These are phyloP conservation scores for Colletotrichum plurivorum DNA, from an alignment of 2,329 filamentous ascomycete species.

Conservation along the genomic window DNA sequence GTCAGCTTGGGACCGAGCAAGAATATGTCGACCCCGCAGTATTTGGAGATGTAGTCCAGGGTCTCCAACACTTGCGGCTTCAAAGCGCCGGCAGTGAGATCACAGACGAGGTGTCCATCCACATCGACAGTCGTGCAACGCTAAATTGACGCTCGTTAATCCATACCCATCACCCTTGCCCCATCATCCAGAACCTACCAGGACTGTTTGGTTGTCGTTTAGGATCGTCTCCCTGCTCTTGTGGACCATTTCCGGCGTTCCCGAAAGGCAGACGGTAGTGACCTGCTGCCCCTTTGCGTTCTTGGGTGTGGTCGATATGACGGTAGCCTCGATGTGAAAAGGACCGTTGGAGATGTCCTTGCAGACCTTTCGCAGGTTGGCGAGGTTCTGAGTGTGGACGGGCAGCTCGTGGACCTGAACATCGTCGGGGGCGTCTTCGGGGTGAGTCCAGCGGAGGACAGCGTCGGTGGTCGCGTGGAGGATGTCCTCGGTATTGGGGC, in stretches of 20 bases:
- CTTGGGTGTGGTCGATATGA: conserved; percentile 86
- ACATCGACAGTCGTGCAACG: conserved; percentile 94
- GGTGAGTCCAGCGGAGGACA: conserved; percentile 92
- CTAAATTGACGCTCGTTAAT: conserved; percentile 65
- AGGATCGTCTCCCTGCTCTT: conserved; percentile 91
- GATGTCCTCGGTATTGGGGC: conserved; percentile 94
- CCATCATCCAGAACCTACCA: conserved; percentile 73
- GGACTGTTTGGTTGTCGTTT: conserved; percentile 90
- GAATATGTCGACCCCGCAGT: conserved; percentile 97
- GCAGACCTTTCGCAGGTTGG: conserved; percentile 84
- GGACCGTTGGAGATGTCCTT: conserved; percentile 81
- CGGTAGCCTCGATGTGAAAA: conserved; percentile 84
- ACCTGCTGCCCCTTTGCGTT: conserved; percentile 75
- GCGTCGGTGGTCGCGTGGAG: conserved; percentile 92
- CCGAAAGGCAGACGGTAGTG: conserved; percentile 92
- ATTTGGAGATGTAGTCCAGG: conserved; percentile 87
- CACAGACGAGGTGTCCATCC: conserved; percentile 90
- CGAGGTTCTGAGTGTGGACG: conserved; percentile 90
- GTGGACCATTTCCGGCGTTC: conserved; percentile 87
- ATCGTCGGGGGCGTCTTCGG: conserved; percentile 86
- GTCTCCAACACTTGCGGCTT: conserved; percentile 84
- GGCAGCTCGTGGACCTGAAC: conserved; percentile 90
- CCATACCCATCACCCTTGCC: conserved; percentile 7
- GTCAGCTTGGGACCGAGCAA: conserved; percentile 90
- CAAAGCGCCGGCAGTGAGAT: conserved; percentile 72